Evolutionary conservation across 768 basidiomycete genomes (phyloP).

Genomic region (Tylopilus felleus): DNA sequence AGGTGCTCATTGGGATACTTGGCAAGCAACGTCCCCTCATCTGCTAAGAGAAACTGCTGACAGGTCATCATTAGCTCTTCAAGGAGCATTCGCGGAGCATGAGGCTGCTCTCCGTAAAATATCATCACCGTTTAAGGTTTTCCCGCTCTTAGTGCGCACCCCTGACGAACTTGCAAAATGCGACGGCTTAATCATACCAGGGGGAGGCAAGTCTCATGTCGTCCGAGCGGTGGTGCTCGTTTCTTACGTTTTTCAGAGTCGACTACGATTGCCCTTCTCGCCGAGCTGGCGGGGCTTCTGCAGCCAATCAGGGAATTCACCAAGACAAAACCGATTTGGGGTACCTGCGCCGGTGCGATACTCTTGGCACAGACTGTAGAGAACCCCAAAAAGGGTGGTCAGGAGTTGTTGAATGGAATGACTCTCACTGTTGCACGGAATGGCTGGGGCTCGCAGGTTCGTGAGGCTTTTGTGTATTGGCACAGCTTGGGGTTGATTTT

Average conservation of each 20-base stretch:
- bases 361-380: conserved; percentile 72
- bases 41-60: background rate
- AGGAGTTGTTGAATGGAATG: conserved; percentile 81
- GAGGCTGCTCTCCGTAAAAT: conserved; percentile 63
- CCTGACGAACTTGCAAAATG: conserved; percentile 70
- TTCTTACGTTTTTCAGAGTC: conserved; percentile 54
- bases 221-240: background rate
- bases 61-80: conserved; percentile 58
- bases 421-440: conserved; percentile 81
- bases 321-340: conserved; percentile 80
- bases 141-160: conserved; percentile 63
- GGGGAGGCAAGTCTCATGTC: conserved; percentile 58
- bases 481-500: background rate
- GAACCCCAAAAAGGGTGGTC: conserved; percentile 81
- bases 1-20: conserved; percentile 47
- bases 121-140: conserved; percentile 42
- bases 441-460: conserved; percentile 90
- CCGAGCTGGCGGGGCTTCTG: conserved; percentile 68
- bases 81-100: conserved; percentile 92
- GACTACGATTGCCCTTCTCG: conserved; percentile 84
- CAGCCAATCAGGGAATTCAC: conserved; percentile 77
- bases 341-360: conserved; percentile 95
- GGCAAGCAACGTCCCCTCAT: conserved; percentile 33
- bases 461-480: background rate
- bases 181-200: conserved; percentile 88